These are phyloP conservation scores for Catharanthus roseus DNA, from an alignment of 257 asterid genomes.

Conservation along the genomic window DNA sequence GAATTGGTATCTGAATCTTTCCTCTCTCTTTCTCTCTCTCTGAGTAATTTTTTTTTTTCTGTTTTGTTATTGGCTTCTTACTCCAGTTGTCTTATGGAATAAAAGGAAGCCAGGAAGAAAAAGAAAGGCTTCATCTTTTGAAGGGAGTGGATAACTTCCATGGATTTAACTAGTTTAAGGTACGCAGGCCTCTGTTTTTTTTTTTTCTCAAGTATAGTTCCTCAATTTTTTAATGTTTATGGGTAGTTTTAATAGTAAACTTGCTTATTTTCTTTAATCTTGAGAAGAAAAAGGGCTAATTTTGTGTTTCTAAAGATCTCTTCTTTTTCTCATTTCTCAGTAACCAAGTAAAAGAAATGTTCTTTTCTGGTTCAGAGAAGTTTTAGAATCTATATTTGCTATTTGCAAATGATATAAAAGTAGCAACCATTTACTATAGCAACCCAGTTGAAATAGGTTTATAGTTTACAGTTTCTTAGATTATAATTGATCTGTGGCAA, in stretches of 20 bases:
- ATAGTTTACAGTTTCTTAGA: too few relatives aligned
- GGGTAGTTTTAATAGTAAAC: neutral
- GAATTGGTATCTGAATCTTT: neutral
- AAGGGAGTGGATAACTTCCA: neutral
- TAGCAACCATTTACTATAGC: too few relatives aligned
- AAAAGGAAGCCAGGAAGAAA: neutral
- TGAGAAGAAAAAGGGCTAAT: neutral
- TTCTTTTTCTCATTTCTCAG: neutral
- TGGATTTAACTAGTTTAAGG: constrained; percentile 8
- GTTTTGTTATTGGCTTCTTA: neutral
- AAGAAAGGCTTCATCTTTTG: constrained; percentile 4
- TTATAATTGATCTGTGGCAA: too few relatives aligned
- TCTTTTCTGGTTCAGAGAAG: neutral
- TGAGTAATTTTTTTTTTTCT: too few relatives aligned
- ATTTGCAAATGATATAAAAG: too few relatives aligned
- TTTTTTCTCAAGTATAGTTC: constrained; percentile 1
- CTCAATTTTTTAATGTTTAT: neutral
- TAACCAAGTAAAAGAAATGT: neutral
- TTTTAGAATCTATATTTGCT: neutral
- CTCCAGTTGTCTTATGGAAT: neutral
- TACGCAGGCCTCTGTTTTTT: constrained; percentile 7
- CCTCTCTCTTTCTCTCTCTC: neutral
- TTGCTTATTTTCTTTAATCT: constrained; percentile 9
- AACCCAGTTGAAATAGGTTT: too few relatives aligned
- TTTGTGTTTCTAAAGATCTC: neutral